Base-by-base conservation (phyloP, 345 rosid genomes). In the Acer yangbiense region DNA sequence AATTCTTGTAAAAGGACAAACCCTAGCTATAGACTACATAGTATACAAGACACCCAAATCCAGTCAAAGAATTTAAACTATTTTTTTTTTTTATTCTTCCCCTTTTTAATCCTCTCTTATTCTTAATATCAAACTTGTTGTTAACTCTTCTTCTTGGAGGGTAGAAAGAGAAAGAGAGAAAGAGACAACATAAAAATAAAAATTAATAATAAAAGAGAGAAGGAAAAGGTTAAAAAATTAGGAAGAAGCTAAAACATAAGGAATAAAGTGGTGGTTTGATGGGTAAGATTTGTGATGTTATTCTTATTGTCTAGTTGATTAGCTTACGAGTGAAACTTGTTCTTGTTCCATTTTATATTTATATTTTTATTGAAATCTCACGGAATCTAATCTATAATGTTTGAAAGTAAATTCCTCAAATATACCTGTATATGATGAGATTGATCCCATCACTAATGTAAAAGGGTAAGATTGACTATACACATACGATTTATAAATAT, bases 251-350 rank as follows among this genome's bases (percentile, higher is more conserved):
- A 68, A 52, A 72, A 68, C 80, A 77, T 3, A 64, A 41, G 67
- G 77, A 76, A 76, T 77, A 73, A 73, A 81, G 78, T 11, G 63
- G 77, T 32, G 62, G 61, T 43, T 62, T 61, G 25, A 17, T 1
- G 52, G 43, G 43, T n/a, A 50, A 61, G 43, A 9, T 7, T 18
- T 67, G 41, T 71, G 67, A 32, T 73, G 69, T 69, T 35, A 54
- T 54, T 17, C 58, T 54, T 16, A 54, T 16, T 46, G 66, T 62
- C 66, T 62, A 21, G 12, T 29, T 77, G 2, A 5, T 12, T 35
- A 35, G 23, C 61, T 41, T 52, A 27, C 21, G 7, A 11, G 18
- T 14, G 29, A 25, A n/a, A 35, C 32, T 67, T 50, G 58, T 3
- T 52, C 1, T 43, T 43, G 7, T 43, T 43, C 46, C 46, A 4